Conservation (phyloP, 352 stramenopile species). For the Phytophthora syringae region DNA sequence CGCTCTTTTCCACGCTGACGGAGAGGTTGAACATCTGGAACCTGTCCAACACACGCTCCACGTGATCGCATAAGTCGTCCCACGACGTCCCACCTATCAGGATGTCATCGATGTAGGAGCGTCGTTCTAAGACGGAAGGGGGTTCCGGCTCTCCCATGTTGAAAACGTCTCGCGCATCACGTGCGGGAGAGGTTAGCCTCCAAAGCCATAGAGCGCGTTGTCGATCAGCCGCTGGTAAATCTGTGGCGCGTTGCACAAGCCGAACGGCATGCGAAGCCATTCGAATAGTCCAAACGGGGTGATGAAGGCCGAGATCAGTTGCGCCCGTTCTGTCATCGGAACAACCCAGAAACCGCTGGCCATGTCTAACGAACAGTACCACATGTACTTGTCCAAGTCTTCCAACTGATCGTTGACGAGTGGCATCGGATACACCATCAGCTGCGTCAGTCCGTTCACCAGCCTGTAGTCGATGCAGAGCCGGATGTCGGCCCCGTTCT, state of each 20-base stretch:
- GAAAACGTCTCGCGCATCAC: not conserved
- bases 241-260: slow-evolving; percentile 30
- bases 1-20: slow-evolving; percentile 31
- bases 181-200: no score
- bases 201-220: slow-evolving; percentile 27
- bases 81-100: slow-evolving; percentile 8
- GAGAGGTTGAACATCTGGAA: slow-evolving; percentile 26
- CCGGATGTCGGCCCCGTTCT: slow-evolving; percentile 25
- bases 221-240: slow-evolving; percentile 37
- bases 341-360: slow-evolving; percentile 34
- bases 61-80: slow-evolving; percentile 13
- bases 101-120: slow-evolving; percentile 41
- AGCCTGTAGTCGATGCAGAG: slow-evolving; percentile 28
- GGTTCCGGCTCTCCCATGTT: not conserved
- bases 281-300: slow-evolving; percentile 29
- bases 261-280: slow-evolving; percentile 33
- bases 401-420: slow-evolving; percentile 21
- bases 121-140: slow-evolving; percentile 6
- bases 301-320: slow-evolving; percentile 30
- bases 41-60: slow-evolving; percentile 8
- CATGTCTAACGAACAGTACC: slow-evolving; percentile 31
- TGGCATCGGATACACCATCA: slow-evolving; percentile 22
- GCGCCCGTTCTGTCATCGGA: slow-evolving; percentile 17
- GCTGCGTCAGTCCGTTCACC: slow-evolving; percentile 10
- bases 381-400: slow-evolving; percentile 16